Base-by-base conservation (phyloP, 2,329 filamentous ascomycete genomes). In the Xylaria sp. region DNA sequence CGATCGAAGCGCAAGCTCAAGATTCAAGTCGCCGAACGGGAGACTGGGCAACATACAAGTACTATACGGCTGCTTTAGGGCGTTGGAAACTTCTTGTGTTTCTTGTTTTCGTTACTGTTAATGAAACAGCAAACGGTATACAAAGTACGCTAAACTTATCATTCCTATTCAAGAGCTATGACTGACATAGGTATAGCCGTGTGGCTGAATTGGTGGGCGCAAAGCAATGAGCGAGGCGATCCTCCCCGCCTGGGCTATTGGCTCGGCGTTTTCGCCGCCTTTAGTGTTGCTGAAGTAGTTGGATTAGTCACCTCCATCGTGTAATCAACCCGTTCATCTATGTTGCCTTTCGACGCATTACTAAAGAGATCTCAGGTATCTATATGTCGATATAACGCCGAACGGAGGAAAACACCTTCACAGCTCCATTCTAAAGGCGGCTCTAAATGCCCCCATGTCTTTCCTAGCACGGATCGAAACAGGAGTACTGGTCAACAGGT, bases 161-260 rank as follows among this genome's bases (percentile, higher is more conserved):
- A 2, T 9, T 32, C 6, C 37, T 28, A 1, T 7, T 5, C 1
- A 15, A 18, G 10, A n/a, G 3, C 7, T 18, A 6, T 58, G 39
- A 50, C 32, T 70, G 18, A 67, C 37, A 48, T 18, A 12, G 13
- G 15, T 18, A 10, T 32, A 71, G 69, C 66, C 32, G 37, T 71
- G 7, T 71, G 69, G 69, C 20, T 69, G 25, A 69, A 71, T 28
- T 71, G 69, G 69, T 71, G 69, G 69, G 66, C 66, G 3, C 61
- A 63, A 50, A 66, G 63, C 28, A 71, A 69, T 51, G 66, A 71
- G 10, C 54, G 54, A 58, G 68, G 59, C 6, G 64, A 60, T 10
- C 52, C 63, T 56, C 59, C 63, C 2, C 61, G 58, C 10, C 63
- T 69, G 15, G 66, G 69, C 10, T 71, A 66, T 32, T 69, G 63